A percentile compares a stretch with the other conserved stretches of the same genome.
Evolutionary conservation across 495 filamentous ascomycete species (phyloP).

Genomic region (Penicillium lagena): DNA sequence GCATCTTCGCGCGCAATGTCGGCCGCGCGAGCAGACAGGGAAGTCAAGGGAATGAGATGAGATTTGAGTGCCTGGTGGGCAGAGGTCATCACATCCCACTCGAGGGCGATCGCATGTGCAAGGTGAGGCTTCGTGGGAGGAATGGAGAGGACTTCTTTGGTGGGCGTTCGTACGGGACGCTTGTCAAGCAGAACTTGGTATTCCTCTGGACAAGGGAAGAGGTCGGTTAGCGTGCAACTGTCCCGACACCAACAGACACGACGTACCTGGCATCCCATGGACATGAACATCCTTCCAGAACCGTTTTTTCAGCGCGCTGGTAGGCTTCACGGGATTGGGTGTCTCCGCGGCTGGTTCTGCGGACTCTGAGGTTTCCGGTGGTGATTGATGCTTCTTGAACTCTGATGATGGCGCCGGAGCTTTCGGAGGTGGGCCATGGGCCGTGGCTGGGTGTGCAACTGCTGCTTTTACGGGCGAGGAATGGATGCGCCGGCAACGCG

Average conservation of each 20-base stretch:
- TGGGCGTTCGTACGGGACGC: conserved; percentile 70
- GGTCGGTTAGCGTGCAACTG: conserved; percentile 1
- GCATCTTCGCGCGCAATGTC: conserved; percentile 69
- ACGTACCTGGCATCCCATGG: conserved; percentile 43
- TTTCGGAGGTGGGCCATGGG: conserved; percentile 78
- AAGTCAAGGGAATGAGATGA: conserved; percentile 88
- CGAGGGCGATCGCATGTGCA: conserved; percentile 78
- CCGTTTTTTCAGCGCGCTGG: conserved; percentile 52
- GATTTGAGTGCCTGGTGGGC: conserved; percentile 69
- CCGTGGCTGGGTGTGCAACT: conserved; percentile 61
- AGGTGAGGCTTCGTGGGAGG: conserved; percentile 73
- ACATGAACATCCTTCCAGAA: conserved; percentile 84
- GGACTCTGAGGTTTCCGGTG: conserved; percentile 48
- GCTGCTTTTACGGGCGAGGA: conserved; percentile 45
- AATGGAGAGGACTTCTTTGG: conserved; percentile 63
- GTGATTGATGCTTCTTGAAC: conserved; percentile 39
- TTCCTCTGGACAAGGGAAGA: conserved; percentile 39
- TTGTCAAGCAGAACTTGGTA: conserved; percentile 73
- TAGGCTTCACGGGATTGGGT: conserved; percentile 27
- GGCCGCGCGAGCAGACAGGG: conserved; percentile 68
- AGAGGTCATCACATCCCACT: conserved; percentile 83
- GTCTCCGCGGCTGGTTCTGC: conserved; percentile 41
- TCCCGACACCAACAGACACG: conserved; percentile 5
- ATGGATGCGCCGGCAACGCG: conserved; percentile 40
- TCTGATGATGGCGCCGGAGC: conserved; percentile 57